Evolutionary conservation across 768 basidiomycete genomes (phyloP), one percentile per base, ranked within the genome.

Genomic region (Lentinula detonsa): DNA sequence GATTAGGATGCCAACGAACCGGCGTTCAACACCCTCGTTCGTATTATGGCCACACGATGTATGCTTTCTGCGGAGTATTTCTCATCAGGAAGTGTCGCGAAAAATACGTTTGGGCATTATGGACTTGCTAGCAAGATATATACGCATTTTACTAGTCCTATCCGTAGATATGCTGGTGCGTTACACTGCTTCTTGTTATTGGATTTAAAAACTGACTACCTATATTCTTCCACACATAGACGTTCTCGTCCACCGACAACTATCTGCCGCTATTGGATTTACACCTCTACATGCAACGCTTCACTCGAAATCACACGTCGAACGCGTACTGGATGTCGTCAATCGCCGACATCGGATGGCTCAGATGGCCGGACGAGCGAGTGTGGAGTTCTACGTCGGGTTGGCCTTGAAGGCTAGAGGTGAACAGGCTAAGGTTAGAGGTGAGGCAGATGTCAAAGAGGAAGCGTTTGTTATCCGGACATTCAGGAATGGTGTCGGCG

Each of bases 21-120:
- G 0, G 87, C 93, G 0, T 98, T 99, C 80, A 99, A 98, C 67
- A 98, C 95, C 0, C 83, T 98, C 16, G 96, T 99, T 40, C 87
- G 97, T 45, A 98, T 99, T 72, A 98, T 99, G 95, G 95, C 97
- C 2, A 98, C 96, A 3, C 81, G 97, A 34, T 98, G 97, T 72
- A 99, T 99, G 97, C 80, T 98, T 28, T 88, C 95, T 0, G 97
- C 97, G 18, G 97, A 99, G 71, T 99, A 99, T 72, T 98, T 98
- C 76, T 93, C 91, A 70, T 91, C 95, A 0, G 96, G 97, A 8
- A 95, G 93, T 65, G 94, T 98, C 2, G 85, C 88, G 0, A 84
- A 88, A 53, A 95, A 97, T 64, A 88, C 93, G 0, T 99, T 98
- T 70, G 90, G 91, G 2, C 97, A 98, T 72, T 99, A 99, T 71